Evolutionary conservation across 108 stramenopile genomes (phyloP), one percentile per base, ranked within the genome.

Genomic region (Stephanodiscus triporus): DNA sequence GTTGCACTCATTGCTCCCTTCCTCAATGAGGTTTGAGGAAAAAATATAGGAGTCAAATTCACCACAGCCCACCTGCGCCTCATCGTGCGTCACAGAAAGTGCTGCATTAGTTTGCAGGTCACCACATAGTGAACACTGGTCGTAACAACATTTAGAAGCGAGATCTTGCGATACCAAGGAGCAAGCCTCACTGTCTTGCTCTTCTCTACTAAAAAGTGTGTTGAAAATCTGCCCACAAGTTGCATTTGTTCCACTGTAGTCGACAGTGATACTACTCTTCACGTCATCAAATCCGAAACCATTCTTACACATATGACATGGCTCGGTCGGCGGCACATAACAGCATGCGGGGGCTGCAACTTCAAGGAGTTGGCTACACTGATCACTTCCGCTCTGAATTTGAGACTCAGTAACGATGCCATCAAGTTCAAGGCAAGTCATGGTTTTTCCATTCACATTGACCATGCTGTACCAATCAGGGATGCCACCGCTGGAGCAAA

Each of bases 381-480:
- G 72, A 22, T 64, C 59, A 43, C 68, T 80, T 1, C 63, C 73
- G 29, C 63, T 51, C 56, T 73, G 61, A 49, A 80, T 74, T 59
- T 70, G 68, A 16, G 79, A 74, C 16, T 80, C 72, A 11, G 50
- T 38, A 17, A 80, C 68, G 2, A 74, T 40, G 7, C 73, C 43
- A 58, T 80, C 79, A 51, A 80, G 68, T 26, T 80, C 73, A 64
- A 80, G 68, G 59, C 79, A 80, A 63, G 79, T 80, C 79, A 80
- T 80, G 24, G 79, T 50, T 34, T 80, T 80, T 10, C 79, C 79
- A 40, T 80, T 80, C n/a, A 80, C 56, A 32, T 69, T 74, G 36
- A 80, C 79, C 61, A 64, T 80, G n/a, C 72, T 63, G 63, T 80
- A 80, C 79, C 79, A 80, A 59, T 80, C 79, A 48, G 79, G 79